Conservation (phyloP, 306 rosid genomes). For the Prosopis cineraria region DNA sequence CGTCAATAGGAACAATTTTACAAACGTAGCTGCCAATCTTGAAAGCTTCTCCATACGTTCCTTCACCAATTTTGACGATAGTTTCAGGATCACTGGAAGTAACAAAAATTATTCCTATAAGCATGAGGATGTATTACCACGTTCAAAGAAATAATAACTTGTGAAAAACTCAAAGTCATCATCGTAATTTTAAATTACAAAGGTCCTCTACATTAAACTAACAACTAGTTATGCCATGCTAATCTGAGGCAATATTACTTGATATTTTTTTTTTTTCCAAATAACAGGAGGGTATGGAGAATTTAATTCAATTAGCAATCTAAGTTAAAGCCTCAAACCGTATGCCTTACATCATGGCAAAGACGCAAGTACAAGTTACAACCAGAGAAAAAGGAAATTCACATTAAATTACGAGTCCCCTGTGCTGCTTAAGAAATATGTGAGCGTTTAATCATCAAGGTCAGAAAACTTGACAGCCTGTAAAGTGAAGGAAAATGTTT, state of each 20-base stretch:
- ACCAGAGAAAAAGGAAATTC: conserved; percentile 12
- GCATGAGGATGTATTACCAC: conserved; percentile 27
- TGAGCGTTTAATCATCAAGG: background rate
- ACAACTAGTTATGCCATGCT: conserved; percentile 8
- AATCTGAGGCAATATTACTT: conserved; percentile 6
- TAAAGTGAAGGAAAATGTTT: background rate
- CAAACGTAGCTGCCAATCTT: conserved; percentile 76
- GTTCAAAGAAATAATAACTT: conserved; percentile 2
- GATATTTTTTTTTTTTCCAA: background rate
- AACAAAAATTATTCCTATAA: conserved; percentile 28
- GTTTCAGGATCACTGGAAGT: conserved; percentile 59
- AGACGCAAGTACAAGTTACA: background rate
- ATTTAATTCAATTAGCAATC: background rate
- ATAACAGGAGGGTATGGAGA: background rate
- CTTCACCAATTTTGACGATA: conserved; percentile 84
- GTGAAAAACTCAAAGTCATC: conserved; percentile 13
- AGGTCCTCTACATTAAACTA: conserved; percentile 9
- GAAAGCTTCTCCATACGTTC: conserved; percentile 95
- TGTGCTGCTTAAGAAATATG: background rate
- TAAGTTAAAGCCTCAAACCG: background rate
- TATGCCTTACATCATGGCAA: conserved; percentile 9
- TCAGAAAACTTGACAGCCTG: conserved; percentile 10
- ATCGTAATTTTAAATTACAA: conserved; percentile 2
- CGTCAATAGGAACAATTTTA: conserved; percentile 93
- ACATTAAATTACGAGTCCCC: background rate